These are phyloP conservation scores for Penicillium paradoxum DNA, from an alignment of 495 filamentous ascomycete genomes.

Conservation along the genomic window DNA sequence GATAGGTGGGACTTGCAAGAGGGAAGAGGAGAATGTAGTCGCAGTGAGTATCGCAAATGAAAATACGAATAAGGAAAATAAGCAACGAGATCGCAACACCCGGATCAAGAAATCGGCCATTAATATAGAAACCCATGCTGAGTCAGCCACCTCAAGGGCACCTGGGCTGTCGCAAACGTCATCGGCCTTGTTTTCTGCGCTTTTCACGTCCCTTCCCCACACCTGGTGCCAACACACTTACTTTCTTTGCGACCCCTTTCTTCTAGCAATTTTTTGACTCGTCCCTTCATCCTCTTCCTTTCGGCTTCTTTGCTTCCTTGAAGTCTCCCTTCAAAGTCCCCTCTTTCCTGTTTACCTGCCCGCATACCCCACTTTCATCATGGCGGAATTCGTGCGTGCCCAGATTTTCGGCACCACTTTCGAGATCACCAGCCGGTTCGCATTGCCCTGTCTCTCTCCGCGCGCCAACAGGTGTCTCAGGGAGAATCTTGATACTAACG, in stretches of 20 bases:
- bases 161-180: conserved; percentile 33
- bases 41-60: too few relatives aligned
- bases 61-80: not conserved
- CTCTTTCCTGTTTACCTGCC: not conserved
- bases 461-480: not conserved
- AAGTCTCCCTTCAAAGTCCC: conserved; percentile 1
- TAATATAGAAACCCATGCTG: conserved; percentile 2
- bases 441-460: conserved; percentile 7
- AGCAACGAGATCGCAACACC: too few relatives aligned
- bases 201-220: conserved; percentile 38
- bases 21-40: too few relatives aligned
- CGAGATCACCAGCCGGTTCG: conserved; percentile 97
- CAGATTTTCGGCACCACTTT: conserved; percentile 99
- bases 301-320: conserved; percentile 2
- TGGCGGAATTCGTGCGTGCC: conserved; percentile 98
- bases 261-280: not conserved
- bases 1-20: too few relatives aligned
- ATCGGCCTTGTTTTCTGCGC: conserved; percentile 34
- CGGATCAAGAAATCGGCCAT: not conserved
- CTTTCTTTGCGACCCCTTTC: conserved; percentile 17
- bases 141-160: conserved; percentile 24
- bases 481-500: conserved; percentile 8
- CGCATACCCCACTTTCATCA: conserved; percentile 29
- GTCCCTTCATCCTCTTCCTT: not conserved
- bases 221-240: conserved; percentile 20